Evolutionary conservation across 202 grass and related monocot genomes (phyloP).

Genomic region (Brachypodium distachyon): DNA sequence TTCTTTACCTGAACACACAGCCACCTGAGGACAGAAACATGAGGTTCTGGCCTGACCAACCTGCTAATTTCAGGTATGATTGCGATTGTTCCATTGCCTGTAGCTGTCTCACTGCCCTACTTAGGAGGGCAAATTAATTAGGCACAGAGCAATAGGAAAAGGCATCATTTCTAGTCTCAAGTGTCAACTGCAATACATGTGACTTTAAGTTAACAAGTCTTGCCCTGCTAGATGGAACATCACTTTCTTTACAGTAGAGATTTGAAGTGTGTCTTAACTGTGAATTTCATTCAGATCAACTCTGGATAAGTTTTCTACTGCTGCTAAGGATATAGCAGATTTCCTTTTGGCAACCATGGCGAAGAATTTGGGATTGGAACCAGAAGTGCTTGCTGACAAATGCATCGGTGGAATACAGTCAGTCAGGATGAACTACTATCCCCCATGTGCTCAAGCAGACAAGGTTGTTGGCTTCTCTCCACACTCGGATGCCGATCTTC

Average conservation of each 20-base stretch:
- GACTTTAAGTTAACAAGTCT: background rate
- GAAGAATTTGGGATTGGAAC: constrained; percentile 35
- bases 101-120: background rate
- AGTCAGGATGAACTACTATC: constrained; percentile 74
- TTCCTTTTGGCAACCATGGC: constrained; percentile 38
- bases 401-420: constrained; percentile 37
- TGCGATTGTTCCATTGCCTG: background rate
- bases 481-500: constrained; percentile 52
- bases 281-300: constrained; percentile 21
- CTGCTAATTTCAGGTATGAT: constrained; percentile 27
- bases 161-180: background rate
- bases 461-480: constrained; percentile 62
- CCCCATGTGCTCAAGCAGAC: constrained; percentile 32
- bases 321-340: constrained; percentile 37
- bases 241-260: background rate
- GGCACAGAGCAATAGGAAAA: background rate
- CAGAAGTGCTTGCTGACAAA: constrained; percentile 29
- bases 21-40: constrained; percentile 16
- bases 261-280: background rate
- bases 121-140: background rate
- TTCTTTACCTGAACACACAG: constrained; percentile 46
- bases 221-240: background rate
- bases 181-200: background rate
- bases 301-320: constrained; percentile 41
- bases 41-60: constrained; percentile 47